Percentiles rank a stretch among this genome's conserved stretches.
Evolutionary conservation across 2,329 filamentous ascomycete genomes (phyloP).

Genomic region (Eutypa lata): DNA sequence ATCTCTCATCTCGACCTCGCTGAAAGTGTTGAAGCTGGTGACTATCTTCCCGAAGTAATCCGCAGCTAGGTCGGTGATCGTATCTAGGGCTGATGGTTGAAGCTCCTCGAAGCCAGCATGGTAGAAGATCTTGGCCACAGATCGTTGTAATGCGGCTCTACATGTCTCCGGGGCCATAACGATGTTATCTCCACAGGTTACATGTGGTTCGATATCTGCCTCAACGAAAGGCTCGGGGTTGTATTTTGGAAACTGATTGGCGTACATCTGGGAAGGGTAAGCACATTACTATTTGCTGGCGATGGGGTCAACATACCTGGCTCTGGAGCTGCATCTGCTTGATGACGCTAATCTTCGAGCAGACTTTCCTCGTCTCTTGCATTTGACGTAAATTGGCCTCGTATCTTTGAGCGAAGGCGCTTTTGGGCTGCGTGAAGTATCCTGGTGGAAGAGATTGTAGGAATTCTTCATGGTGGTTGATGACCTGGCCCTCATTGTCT

Average conservation of each 20-base stretch:
- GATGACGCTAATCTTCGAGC: slow-evolving; percentile 93
- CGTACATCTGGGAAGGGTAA: slow-evolving; percentile 67
- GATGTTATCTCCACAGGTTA: slow-evolving; percentile 83
- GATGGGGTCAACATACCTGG: slow-evolving; percentile 57
- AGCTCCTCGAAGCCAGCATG: slow-evolving; percentile 96
- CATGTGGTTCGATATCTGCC: slow-evolving; percentile 81
- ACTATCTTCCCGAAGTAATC: slow-evolving; percentile 88
- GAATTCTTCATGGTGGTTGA: slow-evolving; percentile 84
- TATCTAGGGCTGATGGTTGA: slow-evolving; percentile 88
- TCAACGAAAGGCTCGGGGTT: slow-evolving; percentile 87
- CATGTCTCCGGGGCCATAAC: slow-evolving; percentile 82
- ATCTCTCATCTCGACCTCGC: slow-evolving; percentile 75
- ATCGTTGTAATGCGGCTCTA: slow-evolving; percentile 80
- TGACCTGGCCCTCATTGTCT: slow-evolving; percentile 82
- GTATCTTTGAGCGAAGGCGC: slow-evolving; percentile 73
- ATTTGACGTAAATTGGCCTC: slow-evolving; percentile 91
- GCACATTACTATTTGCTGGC: slow-evolving; percentile 9
- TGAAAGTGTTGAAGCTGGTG: slow-evolving; percentile 75
- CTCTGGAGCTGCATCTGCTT: slow-evolving; percentile 99
- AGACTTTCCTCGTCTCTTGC: slow-evolving; percentile 94
- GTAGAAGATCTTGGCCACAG: slow-evolving; percentile 92
- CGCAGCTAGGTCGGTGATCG: slow-evolving; percentile 82
- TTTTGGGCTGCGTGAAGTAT: slow-evolving; percentile 71
- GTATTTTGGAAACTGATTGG: slow-evolving; percentile 97
- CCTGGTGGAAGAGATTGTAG: slow-evolving; percentile 73